Percentiles rank a stretch among this genome's conserved stretches.
Conservation (phyloP, 2,329 filamentous ascomycete species). For the Bipolaris sorokiniana region DNA sequence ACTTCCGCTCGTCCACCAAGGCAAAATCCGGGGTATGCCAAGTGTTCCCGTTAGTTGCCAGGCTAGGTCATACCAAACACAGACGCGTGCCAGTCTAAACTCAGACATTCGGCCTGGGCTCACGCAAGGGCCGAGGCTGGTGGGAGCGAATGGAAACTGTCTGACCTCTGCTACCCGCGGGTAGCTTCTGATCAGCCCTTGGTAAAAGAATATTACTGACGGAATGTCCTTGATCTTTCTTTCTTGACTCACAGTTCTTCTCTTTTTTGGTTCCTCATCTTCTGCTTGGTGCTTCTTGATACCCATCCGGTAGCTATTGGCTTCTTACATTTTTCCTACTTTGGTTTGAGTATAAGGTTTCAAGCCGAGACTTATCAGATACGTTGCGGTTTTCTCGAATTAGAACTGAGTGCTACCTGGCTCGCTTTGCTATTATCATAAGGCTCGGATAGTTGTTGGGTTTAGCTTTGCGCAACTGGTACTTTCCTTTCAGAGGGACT, state of each 20-base stretch:
- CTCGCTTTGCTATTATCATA: neutral
- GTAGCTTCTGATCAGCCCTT: constrained; percentile 24
- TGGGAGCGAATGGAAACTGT: constrained; percentile 27
- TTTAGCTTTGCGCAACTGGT: neutral
- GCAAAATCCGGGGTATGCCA: constrained; percentile 38
- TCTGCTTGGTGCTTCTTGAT: constrained; percentile 10
- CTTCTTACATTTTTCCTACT: constrained; percentile 10
- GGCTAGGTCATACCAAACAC: constrained; percentile 8
- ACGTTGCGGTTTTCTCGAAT: neutral
- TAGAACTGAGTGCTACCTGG: neutral
- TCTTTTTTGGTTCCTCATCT: constrained; percentile 3
- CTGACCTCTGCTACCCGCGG: constrained; percentile 42
- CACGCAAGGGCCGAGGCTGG: constrained; percentile 44
- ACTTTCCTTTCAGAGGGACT: constrained; percentile 3
- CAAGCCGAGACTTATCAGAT: constrained; percentile 2
- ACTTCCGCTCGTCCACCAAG: constrained; percentile 46
- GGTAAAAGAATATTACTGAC: constrained; percentile 33
- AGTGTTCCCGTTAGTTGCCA: constrained; percentile 11
- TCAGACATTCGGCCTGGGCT: constrained; percentile 31
- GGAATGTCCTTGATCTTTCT: constrained; percentile 13
- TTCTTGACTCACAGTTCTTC: constrained; percentile 14
- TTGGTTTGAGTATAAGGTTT: constrained; percentile 23
- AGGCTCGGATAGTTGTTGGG: neutral
- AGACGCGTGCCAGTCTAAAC: constrained; percentile 28
- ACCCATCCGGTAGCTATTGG: constrained; percentile 4